Base-by-base conservation (phyloP, 345 rosid genomes). In the Alliaria petiolata region DNA sequence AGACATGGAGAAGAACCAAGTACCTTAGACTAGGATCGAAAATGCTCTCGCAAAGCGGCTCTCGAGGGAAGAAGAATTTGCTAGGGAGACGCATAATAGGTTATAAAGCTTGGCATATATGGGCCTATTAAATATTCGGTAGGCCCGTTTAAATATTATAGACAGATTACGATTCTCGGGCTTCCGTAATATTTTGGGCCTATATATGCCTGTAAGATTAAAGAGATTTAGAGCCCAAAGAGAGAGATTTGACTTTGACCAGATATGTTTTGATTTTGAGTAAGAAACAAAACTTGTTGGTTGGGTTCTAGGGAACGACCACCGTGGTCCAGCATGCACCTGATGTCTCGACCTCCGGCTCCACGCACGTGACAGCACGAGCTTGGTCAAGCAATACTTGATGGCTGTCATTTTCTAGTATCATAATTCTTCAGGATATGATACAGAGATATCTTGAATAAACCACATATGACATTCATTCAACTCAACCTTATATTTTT, bases 331-430 rank as follows among this genome's bases (percentile, higher is more conserved):
- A 73, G 51, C 14, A 60, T 40, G 60, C 67, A 60, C 47, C 42
- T 38, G 65, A 56, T 65, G 65, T 56, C 71, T 65, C 66, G 11
- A 30, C 66, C 60, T 30, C 55, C 50, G 72, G 78, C 72, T 58
- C 78, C 72, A 74, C 67, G 72, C 78, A 74, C 69, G 78, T 74
- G 78, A 59, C 67, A 22, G 10, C 62, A 74, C 67, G 67, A 74
- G 39, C 56, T 58, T 65, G 36, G 65, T 57, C 71, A 47, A 58
- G 61, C 61, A 40, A 49, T 56, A 30, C 72, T 74, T 38, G 52
- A 66, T 46, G 54, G 67, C 43, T 59, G 62, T 74, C 78, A 8
- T 69, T 67, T 74, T 67, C 78, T 14, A 43, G 35, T 45, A 34
- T 28, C 38, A 40, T 42, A 30, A 47, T 47, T 50, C 60, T 17